Evolutionary conservation across 768 basidiomycete species (phyloP).

Genomic region (Kwoniella botswanensis): DNA sequence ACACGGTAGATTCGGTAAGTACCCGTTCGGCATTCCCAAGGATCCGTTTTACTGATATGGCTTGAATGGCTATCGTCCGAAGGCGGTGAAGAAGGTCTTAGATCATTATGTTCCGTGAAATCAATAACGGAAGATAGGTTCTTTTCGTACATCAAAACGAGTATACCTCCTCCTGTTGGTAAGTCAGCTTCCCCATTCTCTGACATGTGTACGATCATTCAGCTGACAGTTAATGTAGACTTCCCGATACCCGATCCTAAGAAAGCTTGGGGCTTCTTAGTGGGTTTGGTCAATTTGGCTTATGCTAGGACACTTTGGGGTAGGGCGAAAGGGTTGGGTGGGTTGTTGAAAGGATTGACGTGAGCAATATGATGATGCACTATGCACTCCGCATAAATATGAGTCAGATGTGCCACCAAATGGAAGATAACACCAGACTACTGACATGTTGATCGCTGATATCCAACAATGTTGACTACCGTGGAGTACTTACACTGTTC

Average conservation of each 20-base stretch:
- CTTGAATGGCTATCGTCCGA: not conserved
- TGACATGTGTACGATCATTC: not conserved
- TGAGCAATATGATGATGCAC: slow-evolving; percentile 1
- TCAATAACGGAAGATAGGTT: slow-evolving; percentile 84
- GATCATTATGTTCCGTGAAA: slow-evolving; percentile 84
- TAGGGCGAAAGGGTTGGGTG: slow-evolving; percentile 27
- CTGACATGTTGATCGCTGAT: too few relatives aligned
- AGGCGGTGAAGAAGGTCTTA: slow-evolving; percentile 93
- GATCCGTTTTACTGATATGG: too few relatives aligned
- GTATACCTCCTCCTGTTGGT: slow-evolving; percentile 79
- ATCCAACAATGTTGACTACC: too few relatives aligned
- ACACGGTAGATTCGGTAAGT: slow-evolving; percentile 86
- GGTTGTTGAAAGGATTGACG: slow-evolving; percentile 27
- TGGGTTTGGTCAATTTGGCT: slow-evolving; percentile 45
- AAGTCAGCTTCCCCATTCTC: slow-evolving; percentile 21
- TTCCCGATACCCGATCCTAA: slow-evolving; percentile 43
- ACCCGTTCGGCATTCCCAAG: not conserved
- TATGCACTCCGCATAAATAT: not conserved
- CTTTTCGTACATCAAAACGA: slow-evolving; percentile 80
- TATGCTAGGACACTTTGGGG: slow-evolving; percentile 36
- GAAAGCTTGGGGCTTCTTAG: slow-evolving; percentile 49
- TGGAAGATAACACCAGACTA: too few relatives aligned
- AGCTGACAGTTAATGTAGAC: slow-evolving; percentile 27
- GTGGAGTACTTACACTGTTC: too few relatives aligned
- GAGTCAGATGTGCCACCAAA: too few relatives aligned